phyloP scores from a whole-genome alignment of 1,139 yeast species.

The Pneumocystis oryctolagi region DNA sequence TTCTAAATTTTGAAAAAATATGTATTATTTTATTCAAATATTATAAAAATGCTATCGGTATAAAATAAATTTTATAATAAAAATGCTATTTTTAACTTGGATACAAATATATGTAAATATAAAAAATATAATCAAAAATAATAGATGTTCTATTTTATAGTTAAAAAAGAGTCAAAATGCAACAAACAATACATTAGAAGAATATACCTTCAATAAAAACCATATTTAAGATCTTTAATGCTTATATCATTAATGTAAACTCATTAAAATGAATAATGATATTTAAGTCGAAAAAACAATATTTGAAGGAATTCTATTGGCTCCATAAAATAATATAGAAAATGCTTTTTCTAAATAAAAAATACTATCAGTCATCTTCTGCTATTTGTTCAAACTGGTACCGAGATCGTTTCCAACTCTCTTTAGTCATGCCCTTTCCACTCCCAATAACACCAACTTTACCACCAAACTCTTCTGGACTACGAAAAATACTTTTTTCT shows the following conservation, averaged over 20 bases:
- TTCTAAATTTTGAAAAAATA: background rate
- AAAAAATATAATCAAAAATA: background rate
- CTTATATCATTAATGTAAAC: background rate
- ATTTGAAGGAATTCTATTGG: background rate
- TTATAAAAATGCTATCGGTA: background rate
- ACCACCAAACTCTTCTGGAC: constrained; percentile 19
- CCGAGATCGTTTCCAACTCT: constrained; percentile 1
- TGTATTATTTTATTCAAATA: background rate
- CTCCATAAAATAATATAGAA: background rate
- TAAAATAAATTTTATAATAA: background rate
- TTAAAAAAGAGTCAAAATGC: background rate
- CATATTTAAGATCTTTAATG: background rate
- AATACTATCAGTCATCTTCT: background rate
- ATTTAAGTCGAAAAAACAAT: background rate
- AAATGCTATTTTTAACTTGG: background rate
- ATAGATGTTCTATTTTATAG: background rate
- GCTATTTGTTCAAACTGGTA: background rate
- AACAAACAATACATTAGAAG: background rate
- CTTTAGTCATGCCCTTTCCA: constrained; percentile 16
- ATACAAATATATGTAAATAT: background rate
- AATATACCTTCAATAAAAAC: background rate
- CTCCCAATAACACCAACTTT: constrained; percentile 21
- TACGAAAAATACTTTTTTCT: constrained; percentile 20
- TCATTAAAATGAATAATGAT: background rate
- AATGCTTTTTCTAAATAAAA: background rate